phyloP scores from a whole-genome alignment of 2,329 filamentous ascomycete genomes.

The Exophiala bonariae region DNA sequence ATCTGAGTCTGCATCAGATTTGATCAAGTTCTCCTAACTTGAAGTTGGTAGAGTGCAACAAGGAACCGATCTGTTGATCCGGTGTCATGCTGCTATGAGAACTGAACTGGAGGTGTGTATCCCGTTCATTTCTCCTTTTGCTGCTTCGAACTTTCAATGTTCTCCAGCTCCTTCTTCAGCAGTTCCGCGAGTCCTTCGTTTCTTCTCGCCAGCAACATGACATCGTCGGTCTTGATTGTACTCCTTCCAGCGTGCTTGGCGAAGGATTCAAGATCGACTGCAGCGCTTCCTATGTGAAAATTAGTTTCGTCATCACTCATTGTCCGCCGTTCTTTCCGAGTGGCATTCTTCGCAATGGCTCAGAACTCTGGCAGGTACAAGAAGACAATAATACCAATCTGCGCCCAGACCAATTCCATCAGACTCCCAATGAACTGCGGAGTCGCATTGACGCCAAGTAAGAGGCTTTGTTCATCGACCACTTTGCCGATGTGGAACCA shows the following conservation, averaged over 20 bases:
- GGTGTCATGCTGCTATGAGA: no score
- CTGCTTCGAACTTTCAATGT: conserved; percentile 21
- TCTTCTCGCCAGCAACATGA: conserved; percentile 79
- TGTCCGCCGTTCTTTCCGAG: no score
- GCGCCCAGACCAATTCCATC: conserved; percentile 83
- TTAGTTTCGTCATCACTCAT: background rate
- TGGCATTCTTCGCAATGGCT: no score
- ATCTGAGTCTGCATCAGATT: no score
- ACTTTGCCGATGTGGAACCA: conserved; percentile 85
- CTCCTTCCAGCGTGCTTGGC: conserved; percentile 76
- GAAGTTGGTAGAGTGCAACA: no score
- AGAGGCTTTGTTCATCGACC: conserved; percentile 78
- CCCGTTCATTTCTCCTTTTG: conserved; percentile 21
- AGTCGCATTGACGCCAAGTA: conserved; percentile 77
- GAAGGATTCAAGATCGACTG: conserved; percentile 65
- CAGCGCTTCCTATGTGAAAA: conserved; percentile 50
- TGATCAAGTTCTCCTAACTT: no score
- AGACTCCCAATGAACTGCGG: conserved; percentile 85
- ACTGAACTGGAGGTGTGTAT: no score
- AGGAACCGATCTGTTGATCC: no score
- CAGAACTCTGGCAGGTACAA: no score
- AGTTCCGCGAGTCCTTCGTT: conserved; percentile 83
- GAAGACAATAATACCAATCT: conserved; percentile 84
- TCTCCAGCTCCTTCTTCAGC: conserved; percentile 43
- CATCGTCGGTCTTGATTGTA: conserved; percentile 81